Evolutionary conservation across 352 stramenopile species (phyloP), one percentile per base, ranked within the genome.

Genomic region (Phytophthora aleatoria): DNA sequence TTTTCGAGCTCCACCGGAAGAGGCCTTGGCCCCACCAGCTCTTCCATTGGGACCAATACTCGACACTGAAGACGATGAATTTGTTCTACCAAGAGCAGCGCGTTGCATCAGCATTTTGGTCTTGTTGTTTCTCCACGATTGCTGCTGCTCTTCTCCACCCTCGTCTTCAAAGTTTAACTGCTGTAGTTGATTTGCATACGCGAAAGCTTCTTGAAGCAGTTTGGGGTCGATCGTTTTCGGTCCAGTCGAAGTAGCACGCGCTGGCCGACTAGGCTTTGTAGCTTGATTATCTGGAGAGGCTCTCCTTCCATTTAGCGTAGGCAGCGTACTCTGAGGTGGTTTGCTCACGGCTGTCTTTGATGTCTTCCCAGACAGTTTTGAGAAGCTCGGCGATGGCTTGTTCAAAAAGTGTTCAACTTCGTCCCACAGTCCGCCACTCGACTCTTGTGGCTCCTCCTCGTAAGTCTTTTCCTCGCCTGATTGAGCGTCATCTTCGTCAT

Each of bases 401-500:
- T 79, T 94, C 31, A 91, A 69, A 50, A 94, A 94, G 28, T 65
- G 76, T 65, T 94, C 83, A 45, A 94, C 81, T 54, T 94, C 77
- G 7, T 86, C 76, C 80, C 85, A 94, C 3, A 93, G 58, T 12
- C 70, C 63, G 8, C 62, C 61, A 13, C 59, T 85, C 11, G 60
- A 57, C 41, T 88, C 79, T 51, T 88, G 77, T 8, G 77, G 75
- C 33, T 89, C 68, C 6, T 76, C 72, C 6, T 69, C 53, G 11
- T 69, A 38, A 1, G 27, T 11, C 3, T 45, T 59, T 4, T 61
- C 35, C 5, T 20, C 20, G 20, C 20, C 20, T 20, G 20, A 20
- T 20, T 20, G 20, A 0, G 20, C 20, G 20, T 20, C 20, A 20
- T 20, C 20, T 20, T 20, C 20, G 20, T 61, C 48, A 50, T 61